Evolutionary conservation across 2,329 filamentous ascomycete species (phyloP).

Genomic region (Penicillium frequentans): DNA sequence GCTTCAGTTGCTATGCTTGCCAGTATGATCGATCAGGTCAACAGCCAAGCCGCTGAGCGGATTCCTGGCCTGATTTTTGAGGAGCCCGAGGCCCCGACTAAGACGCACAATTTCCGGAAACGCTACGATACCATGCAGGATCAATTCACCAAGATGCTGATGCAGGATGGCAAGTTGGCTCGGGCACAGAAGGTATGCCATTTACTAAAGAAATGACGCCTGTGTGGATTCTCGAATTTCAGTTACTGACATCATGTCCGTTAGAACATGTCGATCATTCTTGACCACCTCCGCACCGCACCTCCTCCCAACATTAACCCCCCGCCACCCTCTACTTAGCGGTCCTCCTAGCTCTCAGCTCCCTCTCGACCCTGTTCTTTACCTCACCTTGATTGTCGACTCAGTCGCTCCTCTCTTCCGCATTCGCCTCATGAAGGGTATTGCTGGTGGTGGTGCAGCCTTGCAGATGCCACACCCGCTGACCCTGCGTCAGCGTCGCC

Average conservation of each 20-base stretch:
- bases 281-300: constrained; percentile 80
- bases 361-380: constrained; percentile 83
- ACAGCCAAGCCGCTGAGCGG: constrained; percentile 33
- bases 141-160: constrained; percentile 87
- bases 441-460: constrained; percentile 80
- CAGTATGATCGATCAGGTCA: constrained; percentile 37
- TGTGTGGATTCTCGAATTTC: neutral
- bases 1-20: constrained; percentile 35
- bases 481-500: constrained; percentile 69
- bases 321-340: constrained; percentile 59
- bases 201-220: neutral
- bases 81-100: constrained; percentile 67
- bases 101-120: constrained; percentile 66
- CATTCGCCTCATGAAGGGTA: constrained; percentile 72
- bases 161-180: constrained; percentile 87
- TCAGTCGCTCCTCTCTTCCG: constrained; percentile 86
- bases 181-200: constrained; percentile 75
- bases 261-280: constrained; percentile 80
- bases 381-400: constrained; percentile 88
- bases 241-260: neutral
- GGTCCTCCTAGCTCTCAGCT: constrained; percentile 77
- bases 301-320: constrained; percentile 74
- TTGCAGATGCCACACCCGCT: constrained; percentile 82
- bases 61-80: constrained; percentile 73
- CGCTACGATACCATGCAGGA: constrained; percentile 82